Evolutionary conservation across 768 basidiomycete species (phyloP).

Genomic region (Trametes sanguinea): DNA sequence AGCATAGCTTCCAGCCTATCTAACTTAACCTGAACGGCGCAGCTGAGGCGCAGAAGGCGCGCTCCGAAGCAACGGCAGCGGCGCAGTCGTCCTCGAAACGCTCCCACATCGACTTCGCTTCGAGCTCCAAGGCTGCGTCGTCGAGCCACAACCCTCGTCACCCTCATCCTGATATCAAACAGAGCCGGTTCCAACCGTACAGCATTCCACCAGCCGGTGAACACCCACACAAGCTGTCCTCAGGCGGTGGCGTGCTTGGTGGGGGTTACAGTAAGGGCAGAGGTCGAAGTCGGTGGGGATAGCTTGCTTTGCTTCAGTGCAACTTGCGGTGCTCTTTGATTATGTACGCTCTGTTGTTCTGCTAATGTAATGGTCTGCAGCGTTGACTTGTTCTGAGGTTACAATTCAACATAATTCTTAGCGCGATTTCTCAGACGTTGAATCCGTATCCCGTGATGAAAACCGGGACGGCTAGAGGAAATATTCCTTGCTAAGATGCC

Average conservation of each 20-base stretch:
- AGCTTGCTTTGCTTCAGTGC: background rate
- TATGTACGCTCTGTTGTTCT: no score
- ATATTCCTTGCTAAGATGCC: no score
- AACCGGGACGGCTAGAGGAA: no score
- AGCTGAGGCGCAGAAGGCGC: slow-evolving; percentile 45
- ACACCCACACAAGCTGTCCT: background rate
- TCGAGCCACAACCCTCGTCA: background rate
- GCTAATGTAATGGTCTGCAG: no score
- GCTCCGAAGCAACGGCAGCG: slow-evolving; percentile 44
- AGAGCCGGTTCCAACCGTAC: slow-evolving; percentile 8
- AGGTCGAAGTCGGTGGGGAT: slow-evolving; percentile 20
- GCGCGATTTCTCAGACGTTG: no score
- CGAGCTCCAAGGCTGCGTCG: slow-evolving; percentile 17
- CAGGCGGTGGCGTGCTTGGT: slow-evolving; percentile 17
- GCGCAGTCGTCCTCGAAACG: slow-evolving; percentile 42
- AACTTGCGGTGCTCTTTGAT: no score
- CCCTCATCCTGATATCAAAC: background rate
- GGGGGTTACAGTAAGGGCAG: slow-evolving; percentile 16
- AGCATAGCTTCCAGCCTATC: background rate
- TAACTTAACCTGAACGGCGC: no score
- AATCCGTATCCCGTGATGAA: no score
- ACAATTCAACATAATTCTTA: no score
- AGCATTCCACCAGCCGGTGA: background rate
- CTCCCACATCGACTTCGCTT: slow-evolving; percentile 45
- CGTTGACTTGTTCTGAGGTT: no score